Evolutionary conservation across 2,329 filamentous ascomycete genomes (phyloP), one percentile per base, ranked within the genome.

Genomic region (Neonectria hederae): DNA sequence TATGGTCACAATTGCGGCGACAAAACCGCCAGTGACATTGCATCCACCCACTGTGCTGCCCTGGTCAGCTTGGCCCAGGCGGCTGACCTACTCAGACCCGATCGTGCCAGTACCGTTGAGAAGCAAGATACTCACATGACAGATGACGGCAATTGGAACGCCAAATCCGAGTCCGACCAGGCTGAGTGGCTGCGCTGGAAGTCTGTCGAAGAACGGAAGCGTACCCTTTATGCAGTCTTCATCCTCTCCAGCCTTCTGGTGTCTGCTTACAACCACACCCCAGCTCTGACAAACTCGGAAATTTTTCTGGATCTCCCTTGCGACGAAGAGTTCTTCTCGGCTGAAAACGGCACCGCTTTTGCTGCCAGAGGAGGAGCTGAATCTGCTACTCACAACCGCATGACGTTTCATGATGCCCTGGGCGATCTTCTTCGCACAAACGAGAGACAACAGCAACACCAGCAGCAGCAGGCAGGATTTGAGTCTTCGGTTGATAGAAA

Each of bases 1-100:
- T 98, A 97, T 76, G 95, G 95, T 14, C 93, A 97, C 78, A 97
- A 97, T 70, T 97, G 94, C 76, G 93, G 92, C 40, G 95, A 98
- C 77, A 95, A 97, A 81, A 90, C 89, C 58, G 92, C 93, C 22
- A 93, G 92, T 65, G 94, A 97, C 76, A 97, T 97, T 74, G 95
- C 95, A 1, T 94, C 91, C 67, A 97, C 92, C 1, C 95, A 98
- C 76, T 97, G 93, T 76, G 92, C 94, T 8, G 93, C 94, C 21
- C 83, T 99, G 45, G 93, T 97, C 57, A 97, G 93, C 76, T 87
- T 99, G 55, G 94, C 95, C 4, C 91, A 94, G 75, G 93, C 94
- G 35, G 94, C 95, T n/a, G 91, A 93, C 57, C 82, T 98, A 55
- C 75, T 86, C 38, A 79, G 80, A 54, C 82, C 81, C 3, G 80